Conservation (phyloP, 345 rosid genomes). For the Bruguiera gymnorhiza region DNA sequence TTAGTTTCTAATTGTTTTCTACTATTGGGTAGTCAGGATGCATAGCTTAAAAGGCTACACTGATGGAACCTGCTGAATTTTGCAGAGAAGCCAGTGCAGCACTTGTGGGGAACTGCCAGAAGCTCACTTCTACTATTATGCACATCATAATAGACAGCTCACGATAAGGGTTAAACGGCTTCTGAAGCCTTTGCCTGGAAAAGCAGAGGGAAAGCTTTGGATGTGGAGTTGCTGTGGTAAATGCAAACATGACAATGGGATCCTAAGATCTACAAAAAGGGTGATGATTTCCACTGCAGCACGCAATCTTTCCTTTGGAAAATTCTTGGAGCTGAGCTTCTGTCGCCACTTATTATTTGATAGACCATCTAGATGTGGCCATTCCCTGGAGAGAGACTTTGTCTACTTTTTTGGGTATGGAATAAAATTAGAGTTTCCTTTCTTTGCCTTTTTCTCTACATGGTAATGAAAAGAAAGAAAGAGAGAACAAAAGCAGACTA, state of each 20-base stretch:
- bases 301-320: conserved; percentile 79
- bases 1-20: background rate
- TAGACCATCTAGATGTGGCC: conserved; percentile 73
- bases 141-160: conserved; percentile 77
- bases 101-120: conserved; percentile 67
- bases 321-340: conserved; percentile 92
- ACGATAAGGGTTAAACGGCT: conserved; percentile 66
- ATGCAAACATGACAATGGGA: conserved; percentile 57
- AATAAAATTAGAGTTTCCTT: background rate
- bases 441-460: background rate
- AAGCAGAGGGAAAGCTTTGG: conserved; percentile 82
- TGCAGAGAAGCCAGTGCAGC: conserved; percentile 67
- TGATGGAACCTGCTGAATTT: conserved; percentile 26
- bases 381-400: conserved; percentile 68
- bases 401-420: conserved; percentile 94
- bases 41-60: conserved; percentile 11
- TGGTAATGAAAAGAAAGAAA: background rate
- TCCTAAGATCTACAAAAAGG: conserved; percentile 64
- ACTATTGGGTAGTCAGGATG: background rate
- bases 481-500: background rate
- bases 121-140: conserved; percentile 79
- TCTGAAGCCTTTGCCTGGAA: conserved; percentile 58
- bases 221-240: conserved; percentile 95
- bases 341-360: conserved; percentile 41
- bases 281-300: conserved; percentile 76